Percentiles rank a stretch among this genome's conserved stretches.
Conservation (phyloP, 1,284 basidiomycete genomes). For the Apiotrichum akiyoshidainum region DNA sequence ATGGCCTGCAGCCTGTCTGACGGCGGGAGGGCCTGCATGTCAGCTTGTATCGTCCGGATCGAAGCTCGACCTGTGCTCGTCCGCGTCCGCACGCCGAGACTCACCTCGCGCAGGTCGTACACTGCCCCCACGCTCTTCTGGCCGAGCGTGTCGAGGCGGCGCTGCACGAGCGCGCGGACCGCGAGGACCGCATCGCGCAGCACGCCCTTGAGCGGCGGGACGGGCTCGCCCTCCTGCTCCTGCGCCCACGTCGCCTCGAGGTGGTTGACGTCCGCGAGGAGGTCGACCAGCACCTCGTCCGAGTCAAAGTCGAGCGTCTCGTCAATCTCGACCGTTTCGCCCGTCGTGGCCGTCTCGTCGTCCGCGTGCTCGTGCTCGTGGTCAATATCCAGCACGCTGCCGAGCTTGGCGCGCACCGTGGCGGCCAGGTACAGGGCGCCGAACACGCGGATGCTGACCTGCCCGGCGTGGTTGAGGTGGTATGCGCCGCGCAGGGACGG, state of each 20-base stretch:
- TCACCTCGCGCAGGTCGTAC: slow-evolving; percentile 33
- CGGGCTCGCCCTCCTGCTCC: slow-evolving; percentile 9
- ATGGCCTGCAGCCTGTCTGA: slow-evolving; percentile 26
- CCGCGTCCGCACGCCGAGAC: slow-evolving; percentile 4
- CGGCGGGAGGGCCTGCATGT: slow-evolving; percentile 19
- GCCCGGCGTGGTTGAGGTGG: slow-evolving; percentile 28
- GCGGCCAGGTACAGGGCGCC: slow-evolving; percentile 15
- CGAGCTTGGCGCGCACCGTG: not conserved
- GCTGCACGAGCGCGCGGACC: slow-evolving; percentile 13
- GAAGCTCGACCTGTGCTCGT: too few species aligned
- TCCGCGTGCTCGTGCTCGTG: not conserved
- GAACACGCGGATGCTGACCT: slow-evolving; percentile 25
- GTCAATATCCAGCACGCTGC: not conserved
- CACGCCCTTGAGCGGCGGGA: not conserved
- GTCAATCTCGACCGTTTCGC: not conserved
- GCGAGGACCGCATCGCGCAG: not conserved
- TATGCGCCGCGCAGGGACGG: slow-evolving; percentile 11
- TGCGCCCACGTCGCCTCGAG: slow-evolving; percentile 9
- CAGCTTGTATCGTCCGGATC: not conserved
- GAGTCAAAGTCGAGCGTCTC: not conserved
- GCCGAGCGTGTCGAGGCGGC: slow-evolving; percentile 21
- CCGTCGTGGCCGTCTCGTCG: not conserved
- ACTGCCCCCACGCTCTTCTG: slow-evolving; percentile 23
- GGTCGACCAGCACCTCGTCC: not conserved
- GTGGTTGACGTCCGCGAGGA: slow-evolving; percentile 4